phyloP scores from a whole-genome alignment of 1,284 basidiomycete species.

The Apiotrichum mycotoxinovorans region DNA sequence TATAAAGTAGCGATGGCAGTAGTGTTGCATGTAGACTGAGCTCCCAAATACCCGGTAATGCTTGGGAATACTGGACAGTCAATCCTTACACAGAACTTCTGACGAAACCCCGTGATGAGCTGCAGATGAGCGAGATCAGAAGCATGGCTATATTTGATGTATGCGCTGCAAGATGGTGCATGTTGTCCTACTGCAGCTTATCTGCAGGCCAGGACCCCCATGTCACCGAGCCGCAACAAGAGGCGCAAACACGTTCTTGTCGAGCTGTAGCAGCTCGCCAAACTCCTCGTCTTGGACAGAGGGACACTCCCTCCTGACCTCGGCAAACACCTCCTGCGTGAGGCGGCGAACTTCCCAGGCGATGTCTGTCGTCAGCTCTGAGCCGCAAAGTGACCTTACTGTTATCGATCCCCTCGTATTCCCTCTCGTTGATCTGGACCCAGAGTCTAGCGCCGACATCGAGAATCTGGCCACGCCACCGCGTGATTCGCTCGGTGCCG shows the following conservation, averaged over 20 bases:
- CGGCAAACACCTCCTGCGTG: slow-evolving; percentile 10
- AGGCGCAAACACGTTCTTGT: slow-evolving; percentile 15
- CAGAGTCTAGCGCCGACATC: slow-evolving; percentile 36
- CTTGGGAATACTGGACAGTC: no score
- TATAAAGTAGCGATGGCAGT: no score
- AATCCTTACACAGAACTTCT: no score
- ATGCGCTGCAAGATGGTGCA: no score
- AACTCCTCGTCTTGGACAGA: slow-evolving; percentile 17
- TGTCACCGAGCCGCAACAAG: slow-evolving; percentile 13
- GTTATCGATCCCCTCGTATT: background rate
- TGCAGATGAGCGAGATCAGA: no score
- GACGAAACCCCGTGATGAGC: no score
- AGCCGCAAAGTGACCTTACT: background rate
- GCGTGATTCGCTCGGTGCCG: slow-evolving; percentile 27
- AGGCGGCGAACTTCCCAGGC: background rate
- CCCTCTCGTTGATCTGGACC: slow-evolving; percentile 32
- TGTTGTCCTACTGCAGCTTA: no score
- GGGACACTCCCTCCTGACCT: slow-evolving; percentile 15
- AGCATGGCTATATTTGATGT: no score
- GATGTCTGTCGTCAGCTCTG: background rate
- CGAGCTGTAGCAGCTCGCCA: slow-evolving; percentile 9
- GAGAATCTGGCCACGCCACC: slow-evolving; percentile 49
- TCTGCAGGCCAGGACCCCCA: no score
- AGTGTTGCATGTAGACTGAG: no score
- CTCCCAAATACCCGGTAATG: no score